Percentiles rank a stretch among this genome's conserved stretches.
These are phyloP conservation scores for Luzula sylvatica DNA, from an alignment of 176 grass and related monocot species.

Conservation along the genomic window DNA sequence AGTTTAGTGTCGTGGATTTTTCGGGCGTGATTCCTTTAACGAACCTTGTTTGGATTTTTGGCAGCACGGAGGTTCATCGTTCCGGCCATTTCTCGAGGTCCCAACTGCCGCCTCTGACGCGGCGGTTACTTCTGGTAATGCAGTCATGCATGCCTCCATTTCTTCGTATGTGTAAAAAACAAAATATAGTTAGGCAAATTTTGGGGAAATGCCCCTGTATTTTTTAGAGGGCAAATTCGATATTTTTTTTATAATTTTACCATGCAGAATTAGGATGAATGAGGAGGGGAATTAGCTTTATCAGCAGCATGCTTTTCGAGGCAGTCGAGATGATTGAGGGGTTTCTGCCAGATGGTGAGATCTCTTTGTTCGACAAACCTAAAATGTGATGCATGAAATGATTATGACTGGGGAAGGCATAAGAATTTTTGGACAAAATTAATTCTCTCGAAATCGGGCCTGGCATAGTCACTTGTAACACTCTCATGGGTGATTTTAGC, in stretches of 20 bases:
- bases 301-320: conserved; percentile 22
- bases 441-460: too few relatives aligned
- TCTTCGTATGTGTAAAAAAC: conserved; percentile 22
- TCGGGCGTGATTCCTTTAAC: conserved; percentile 37
- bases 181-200: too few relatives aligned
- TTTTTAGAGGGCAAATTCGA: too few relatives aligned
- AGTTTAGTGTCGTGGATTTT: conserved; percentile 55
- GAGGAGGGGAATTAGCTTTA: conserved; percentile 20
- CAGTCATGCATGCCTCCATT: conserved; percentile 77
- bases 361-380: conserved; percentile 71
- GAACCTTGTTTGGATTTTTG: conserved; percentile 37
- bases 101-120: conserved; percentile 44
- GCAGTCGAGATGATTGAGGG: conserved; percentile 69
- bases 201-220: too few relatives aligned
- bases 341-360: conserved; percentile 86
- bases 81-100: conserved; percentile 59
- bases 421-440: too few relatives aligned
- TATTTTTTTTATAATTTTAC: conserved; percentile 32
- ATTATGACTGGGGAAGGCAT: too few relatives aligned
- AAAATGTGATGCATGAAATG: too few relatives aligned
- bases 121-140: conserved; percentile 50
- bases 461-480: too few relatives aligned
- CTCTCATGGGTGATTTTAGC: too few relatives aligned
- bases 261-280: conserved; percentile 61
- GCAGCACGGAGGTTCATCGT: conserved; percentile 44